Base-by-base conservation (phyloP, 2,329 filamentous ascomycete species). In the Claviceps paspali region DNA sequence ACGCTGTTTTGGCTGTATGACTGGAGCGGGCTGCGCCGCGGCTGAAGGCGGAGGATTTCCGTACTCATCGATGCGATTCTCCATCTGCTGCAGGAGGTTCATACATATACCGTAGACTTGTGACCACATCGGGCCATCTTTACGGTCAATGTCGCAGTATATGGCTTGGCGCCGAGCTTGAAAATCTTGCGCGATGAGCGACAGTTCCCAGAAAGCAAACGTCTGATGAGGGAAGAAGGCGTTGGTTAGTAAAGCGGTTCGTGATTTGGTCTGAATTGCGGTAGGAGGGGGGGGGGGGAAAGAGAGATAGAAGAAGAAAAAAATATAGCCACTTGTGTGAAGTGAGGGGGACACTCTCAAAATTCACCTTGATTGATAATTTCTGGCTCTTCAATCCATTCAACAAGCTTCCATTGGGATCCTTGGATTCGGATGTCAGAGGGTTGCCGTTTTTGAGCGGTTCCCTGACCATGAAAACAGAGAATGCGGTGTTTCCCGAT, bases 191-290 rank as follows among this genome's bases (percentile, higher is more conserved):
- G 82, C 78, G 47, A 95, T 93, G 39, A 83, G 68, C 22, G 76
- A 75, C 21, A 95, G 65, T 52, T 96, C 88, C 87, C 87, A 94
- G 57, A 93, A 81, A 12, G 88, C 87, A 55, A 92, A 93, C 1
- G 76, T 71, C 70, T 82, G 41, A 2, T 17, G n/a, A 29, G 34
- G 42, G 12, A 19, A 9, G 18, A 30, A 26, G 12, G 29, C n/a
- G n/a, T n/a, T n/a, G n/a, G n/a, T n/a, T n/a, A n/a, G n/a, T n/a
- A n/a, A n/a, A n/a, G n/a, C n/a, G n/a, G 44, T 59, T 38, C 52
- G 47, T 28, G 5, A 11, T 31, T 31, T 21, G 5, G 5, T 27
- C 14, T n/a, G n/a, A n/a, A n/a, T n/a, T n/a, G n/a, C n/a, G n/a
- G n/a, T n/a, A n/a, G n/a, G n/a, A n/a, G n/a, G n/a, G n/a, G n/a